phyloP scores from a whole-genome alignment of 495 filamentous ascomycete species.

The Patellaria atrata region DNA sequence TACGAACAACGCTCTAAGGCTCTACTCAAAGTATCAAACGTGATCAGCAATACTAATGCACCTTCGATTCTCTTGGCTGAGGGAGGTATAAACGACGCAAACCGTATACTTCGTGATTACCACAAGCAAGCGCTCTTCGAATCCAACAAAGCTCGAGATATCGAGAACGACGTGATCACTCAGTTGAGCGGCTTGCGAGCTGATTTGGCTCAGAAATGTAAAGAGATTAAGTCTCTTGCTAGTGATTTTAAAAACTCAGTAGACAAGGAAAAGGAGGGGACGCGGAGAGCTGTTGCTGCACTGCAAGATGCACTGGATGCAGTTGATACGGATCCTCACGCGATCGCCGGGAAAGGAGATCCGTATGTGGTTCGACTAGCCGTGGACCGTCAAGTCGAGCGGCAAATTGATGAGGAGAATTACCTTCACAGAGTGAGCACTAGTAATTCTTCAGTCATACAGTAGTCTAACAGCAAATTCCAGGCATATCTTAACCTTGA shows the following conservation, averaged over 20 bases:
- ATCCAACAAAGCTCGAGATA: slow-evolving; percentile 77
- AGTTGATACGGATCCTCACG: slow-evolving; percentile 59
- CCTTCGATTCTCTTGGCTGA: slow-evolving; percentile 59
- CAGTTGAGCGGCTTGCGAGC: slow-evolving; percentile 72
- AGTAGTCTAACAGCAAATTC: slow-evolving; percentile 14
- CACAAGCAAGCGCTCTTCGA: slow-evolving; percentile 70
- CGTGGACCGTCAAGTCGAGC: slow-evolving; percentile 79
- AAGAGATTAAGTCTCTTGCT: slow-evolving; percentile 85
- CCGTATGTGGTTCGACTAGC: slow-evolving; percentile 73
- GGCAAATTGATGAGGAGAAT: slow-evolving; percentile 92
- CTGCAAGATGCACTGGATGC: slow-evolving; percentile 68
- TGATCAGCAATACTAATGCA: slow-evolving; percentile 62
- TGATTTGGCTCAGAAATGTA: slow-evolving; percentile 88
- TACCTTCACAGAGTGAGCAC: slow-evolving; percentile 72
- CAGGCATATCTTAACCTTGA: slow-evolving; percentile 93
- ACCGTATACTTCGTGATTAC: slow-evolving; percentile 62
- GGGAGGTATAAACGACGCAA: slow-evolving; percentile 74
- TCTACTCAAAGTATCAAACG: slow-evolving; percentile 66
- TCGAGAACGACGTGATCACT: slow-evolving; percentile 79
- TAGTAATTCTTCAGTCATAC: background rate
- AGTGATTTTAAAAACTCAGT: slow-evolving; percentile 90
- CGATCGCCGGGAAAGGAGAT: slow-evolving; percentile 70
- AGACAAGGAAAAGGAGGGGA: slow-evolving; percentile 62
- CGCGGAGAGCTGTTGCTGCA: slow-evolving; percentile 53
- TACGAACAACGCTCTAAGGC: slow-evolving; percentile 80